Conservation (phyloP, 805 yeast species). For the Tanozyma kutaoensis region DNA sequence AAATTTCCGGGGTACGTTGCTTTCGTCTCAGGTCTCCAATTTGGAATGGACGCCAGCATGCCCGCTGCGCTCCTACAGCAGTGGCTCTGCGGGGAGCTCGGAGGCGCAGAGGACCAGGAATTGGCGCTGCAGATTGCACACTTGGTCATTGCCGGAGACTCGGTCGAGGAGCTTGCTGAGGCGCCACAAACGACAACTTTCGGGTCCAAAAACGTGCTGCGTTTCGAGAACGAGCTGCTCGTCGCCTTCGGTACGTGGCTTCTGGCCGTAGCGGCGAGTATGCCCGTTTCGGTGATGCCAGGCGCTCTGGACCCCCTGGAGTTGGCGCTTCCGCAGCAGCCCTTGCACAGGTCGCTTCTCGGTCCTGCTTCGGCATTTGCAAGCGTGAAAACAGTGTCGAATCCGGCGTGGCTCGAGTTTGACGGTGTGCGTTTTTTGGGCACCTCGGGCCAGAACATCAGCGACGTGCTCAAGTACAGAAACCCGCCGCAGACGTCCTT, state of each 20-base stretch:
- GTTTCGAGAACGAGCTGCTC: slow-evolving; percentile 35
- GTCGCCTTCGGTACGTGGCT: slow-evolving; percentile 48
- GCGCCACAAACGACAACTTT: slow-evolving; percentile 23
- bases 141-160: slow-evolving; percentile 64
- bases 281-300: slow-evolving; percentile 73
- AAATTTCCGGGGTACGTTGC: slow-evolving; percentile 28
- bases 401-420: slow-evolving; percentile 62
- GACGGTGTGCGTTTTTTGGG: slow-evolving; percentile 45
- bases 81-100: slow-evolving; percentile 61
- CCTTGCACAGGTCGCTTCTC: slow-evolving; percentile 71
- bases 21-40: slow-evolving; percentile 61
- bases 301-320: slow-evolving; percentile 84
- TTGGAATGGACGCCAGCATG: slow-evolving; percentile 31
- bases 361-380: slow-evolving; percentile 25
- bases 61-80: slow-evolving; percentile 50
- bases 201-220: slow-evolving; percentile 41
- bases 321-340: slow-evolving; percentile 75
- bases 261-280: slow-evolving; percentile 36
- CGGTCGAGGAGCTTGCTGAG: slow-evolving; percentile 25
- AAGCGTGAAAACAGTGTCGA: slow-evolving; percentile 22
- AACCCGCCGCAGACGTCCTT: too few relatives aligned
- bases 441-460: slow-evolving; percentile 74
- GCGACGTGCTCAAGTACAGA: slow-evolving; percentile 68
- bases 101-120: slow-evolving; percentile 13
- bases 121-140: slow-evolving; percentile 24